These are phyloP conservation scores for Trichoderma sp. DNA, from an alignment of 2,329 filamentous ascomycete genomes.

Conservation along the genomic window DNA sequence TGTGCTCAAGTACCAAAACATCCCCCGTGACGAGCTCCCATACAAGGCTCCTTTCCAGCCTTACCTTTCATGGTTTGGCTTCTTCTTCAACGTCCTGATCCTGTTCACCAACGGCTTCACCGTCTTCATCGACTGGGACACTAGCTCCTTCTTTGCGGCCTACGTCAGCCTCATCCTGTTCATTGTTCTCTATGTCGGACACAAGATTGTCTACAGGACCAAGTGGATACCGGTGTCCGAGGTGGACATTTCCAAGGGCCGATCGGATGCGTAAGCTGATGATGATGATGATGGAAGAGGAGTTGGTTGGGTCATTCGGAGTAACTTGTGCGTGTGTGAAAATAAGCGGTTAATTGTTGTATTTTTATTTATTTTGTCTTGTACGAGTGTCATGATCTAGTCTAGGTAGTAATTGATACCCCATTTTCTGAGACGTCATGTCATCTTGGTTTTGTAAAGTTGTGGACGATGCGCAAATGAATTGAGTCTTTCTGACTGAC, in stretches of 20 bases:
- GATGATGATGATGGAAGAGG: not conserved
- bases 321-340: not conserved
- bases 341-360: slow-evolving; percentile 5
- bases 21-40: slow-evolving; percentile 56
- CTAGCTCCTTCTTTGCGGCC: slow-evolving; percentile 59
- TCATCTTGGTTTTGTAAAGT: not conserved
- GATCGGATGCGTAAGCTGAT: not conserved
- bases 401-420: slow-evolving; percentile 20
- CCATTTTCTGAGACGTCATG: not conserved
- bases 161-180: slow-evolving; percentile 67
- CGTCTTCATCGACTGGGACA: slow-evolving; percentile 62
- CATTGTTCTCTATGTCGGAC: slow-evolving; percentile 54
- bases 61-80: slow-evolving; percentile 62
- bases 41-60: slow-evolving; percentile 63
- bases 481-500: not conserved
- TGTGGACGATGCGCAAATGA: not conserved
- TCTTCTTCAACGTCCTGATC: slow-evolving; percentile 63
- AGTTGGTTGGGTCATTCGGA: not conserved
- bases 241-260: slow-evolving; percentile 32
- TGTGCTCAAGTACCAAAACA: slow-evolving; percentile 54
- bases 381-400: slow-evolving; percentile 19
- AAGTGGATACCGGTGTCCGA: slow-evolving; percentile 37
- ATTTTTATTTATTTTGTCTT: slow-evolving; percentile 1
- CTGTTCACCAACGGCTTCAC: slow-evolving; percentile 68
- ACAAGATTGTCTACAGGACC: slow-evolving; percentile 51